These are phyloP conservation scores for Xylaria cubensis DNA, from an alignment of 495 filamentous ascomycete species.

Conservation along the genomic window DNA sequence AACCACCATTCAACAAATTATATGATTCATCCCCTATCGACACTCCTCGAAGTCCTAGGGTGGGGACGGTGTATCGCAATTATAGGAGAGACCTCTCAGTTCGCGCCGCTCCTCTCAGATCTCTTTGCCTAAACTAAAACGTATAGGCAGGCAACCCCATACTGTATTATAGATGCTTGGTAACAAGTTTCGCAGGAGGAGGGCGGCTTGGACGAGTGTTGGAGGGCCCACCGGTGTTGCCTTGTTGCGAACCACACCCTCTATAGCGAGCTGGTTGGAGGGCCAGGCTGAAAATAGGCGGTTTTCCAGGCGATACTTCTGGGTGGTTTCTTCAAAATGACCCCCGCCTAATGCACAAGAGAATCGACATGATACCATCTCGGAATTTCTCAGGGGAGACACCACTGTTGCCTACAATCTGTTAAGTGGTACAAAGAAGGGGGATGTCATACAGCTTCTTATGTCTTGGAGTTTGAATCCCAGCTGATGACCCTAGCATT, in stretches of 20 bases:
- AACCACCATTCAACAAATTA: conserved; percentile 1
- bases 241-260: conserved; percentile 13
- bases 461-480: not conserved
- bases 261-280: not conserved
- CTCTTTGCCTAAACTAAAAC: not conserved
- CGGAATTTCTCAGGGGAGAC: not conserved
- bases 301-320: not conserved
- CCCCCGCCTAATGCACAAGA: conserved; percentile 5
- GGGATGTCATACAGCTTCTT: not conserved
- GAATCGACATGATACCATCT: not conserved
- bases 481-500: no score
- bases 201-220: not conserved
- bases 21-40: not conserved
- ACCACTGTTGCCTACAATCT: not conserved
- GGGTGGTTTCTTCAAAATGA: not conserved
- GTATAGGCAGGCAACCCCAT: not conserved
- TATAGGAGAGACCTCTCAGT: not conserved
- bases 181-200: not conserved
- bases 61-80: not conserved
- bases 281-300: conserved; percentile 12
- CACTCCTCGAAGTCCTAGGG: conserved; percentile 12
- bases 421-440: not conserved
- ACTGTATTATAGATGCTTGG: not conserved
- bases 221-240: not conserved
- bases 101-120: not conserved